A percentile compares a stretch with the other conserved stretches of the same genome.
Evolutionary conservation across 805 yeast genomes (phyloP).

Genomic region (Yarrowia alimentaria): DNA sequence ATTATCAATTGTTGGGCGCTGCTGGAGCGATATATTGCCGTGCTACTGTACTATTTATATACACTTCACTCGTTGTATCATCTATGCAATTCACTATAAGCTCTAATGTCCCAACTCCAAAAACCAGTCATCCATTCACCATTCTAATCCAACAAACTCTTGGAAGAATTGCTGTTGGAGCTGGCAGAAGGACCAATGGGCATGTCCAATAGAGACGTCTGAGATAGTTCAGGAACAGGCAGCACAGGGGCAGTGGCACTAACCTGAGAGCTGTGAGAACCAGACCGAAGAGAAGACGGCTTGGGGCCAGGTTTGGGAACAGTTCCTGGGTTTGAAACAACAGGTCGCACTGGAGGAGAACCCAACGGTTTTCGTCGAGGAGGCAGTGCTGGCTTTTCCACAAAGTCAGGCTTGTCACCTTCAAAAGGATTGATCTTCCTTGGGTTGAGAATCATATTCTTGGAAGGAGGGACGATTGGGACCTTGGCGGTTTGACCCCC

Average conservation of each 20-base stretch:
- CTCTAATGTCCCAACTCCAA: too few species aligned
- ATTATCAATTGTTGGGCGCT: too few species aligned
- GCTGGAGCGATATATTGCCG: too few species aligned
- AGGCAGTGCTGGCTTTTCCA: conserved; percentile 35
- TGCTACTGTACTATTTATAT: too few species aligned
- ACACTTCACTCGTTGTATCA: too few species aligned
- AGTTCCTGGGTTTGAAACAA: neutral
- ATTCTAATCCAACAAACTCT: neutral
- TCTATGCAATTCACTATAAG: too few species aligned
- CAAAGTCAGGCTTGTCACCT: conserved; percentile 49
- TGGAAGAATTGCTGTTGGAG: neutral
- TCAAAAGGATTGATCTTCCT: conserved; percentile 72
- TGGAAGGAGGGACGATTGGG: conserved; percentile 46
- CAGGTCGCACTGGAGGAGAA: conserved; percentile 5
- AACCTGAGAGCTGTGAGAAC: neutral
- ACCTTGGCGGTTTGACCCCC: conserved; percentile 75
- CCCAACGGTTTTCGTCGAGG: conserved; percentile 12
- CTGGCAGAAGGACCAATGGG: conserved; percentile 13
- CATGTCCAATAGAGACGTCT: conserved; percentile 9
- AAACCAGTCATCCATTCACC: too few species aligned
- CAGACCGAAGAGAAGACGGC: conserved; percentile 4
- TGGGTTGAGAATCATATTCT: conserved; percentile 63
- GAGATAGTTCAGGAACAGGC: conserved; percentile 3
- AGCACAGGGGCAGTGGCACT: conserved; percentile 4
- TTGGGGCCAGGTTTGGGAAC: conserved; percentile 9